Conservation (phyloP, 2,329 filamentous ascomycete genomes). For the Neopestalotiopsis rosae region DNA sequence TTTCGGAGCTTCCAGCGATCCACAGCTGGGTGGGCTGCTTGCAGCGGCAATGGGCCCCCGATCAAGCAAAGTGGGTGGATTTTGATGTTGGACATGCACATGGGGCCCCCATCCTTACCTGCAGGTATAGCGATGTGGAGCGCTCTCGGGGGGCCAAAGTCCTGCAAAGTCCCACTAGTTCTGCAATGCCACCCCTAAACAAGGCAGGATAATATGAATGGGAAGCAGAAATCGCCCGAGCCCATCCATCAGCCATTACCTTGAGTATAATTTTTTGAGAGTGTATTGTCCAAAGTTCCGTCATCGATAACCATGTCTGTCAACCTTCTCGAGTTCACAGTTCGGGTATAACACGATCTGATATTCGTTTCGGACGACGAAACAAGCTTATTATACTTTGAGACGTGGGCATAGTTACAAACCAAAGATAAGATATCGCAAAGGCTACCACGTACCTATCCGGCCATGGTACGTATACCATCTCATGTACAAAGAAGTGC, state of each 20-base stretch:
- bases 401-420: not conserved
- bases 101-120: not conserved
- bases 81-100: not conserved
- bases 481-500: not conserved
- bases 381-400: not conserved
- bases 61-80: not conserved
- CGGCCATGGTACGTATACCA: not conserved
- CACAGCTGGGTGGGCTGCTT: not conserved
- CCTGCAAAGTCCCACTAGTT: not conserved
- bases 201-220: not conserved
- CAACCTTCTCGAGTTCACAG: not conserved
- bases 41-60: not conserved
- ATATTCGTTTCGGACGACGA: not conserved
- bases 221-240: not conserved
- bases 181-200: slow-evolving; percentile 2
- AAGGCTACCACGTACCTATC: not conserved
- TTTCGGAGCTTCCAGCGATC: not conserved
- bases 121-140: not conserved
- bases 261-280: not conserved
- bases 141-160: not conserved
- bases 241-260: not conserved
- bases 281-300: not conserved
- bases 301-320: not conserved
- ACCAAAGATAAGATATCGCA: not conserved
- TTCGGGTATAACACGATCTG: not conserved